phyloP scores from a whole-genome alignment of 768 basidiomycete genomes.

The Hygrophorus pudorinus region DNA sequence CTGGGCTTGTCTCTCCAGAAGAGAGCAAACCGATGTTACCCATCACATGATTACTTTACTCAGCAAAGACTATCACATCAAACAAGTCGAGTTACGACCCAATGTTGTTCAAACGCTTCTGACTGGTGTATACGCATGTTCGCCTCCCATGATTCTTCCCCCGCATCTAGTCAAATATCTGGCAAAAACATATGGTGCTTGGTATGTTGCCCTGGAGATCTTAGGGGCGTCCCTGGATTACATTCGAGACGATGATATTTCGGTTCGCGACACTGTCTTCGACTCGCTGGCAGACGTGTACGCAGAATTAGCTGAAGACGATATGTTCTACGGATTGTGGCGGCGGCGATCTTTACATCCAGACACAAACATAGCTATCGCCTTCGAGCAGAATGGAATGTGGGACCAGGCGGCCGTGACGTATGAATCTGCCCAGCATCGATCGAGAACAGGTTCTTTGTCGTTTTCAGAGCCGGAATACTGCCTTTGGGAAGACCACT shows the following conservation, averaged over 20 bases:
- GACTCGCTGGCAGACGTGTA: conserved; percentile 94
- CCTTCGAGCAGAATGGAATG: conserved; percentile 94
- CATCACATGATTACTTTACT: conserved; percentile 84
- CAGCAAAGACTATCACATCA: conserved; percentile 88
- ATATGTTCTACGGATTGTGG: conserved; percentile 96
- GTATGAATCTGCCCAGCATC: conserved; percentile 86
- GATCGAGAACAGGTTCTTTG: conserved; percentile 69
- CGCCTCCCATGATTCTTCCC: conserved; percentile 79
- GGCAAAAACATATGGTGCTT: conserved; percentile 92
- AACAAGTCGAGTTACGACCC: conserved; percentile 80
- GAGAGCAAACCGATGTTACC: conserved; percentile 83
- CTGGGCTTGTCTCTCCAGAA: conserved; percentile 77
- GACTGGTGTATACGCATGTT: conserved; percentile 74
- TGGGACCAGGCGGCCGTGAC: conserved; percentile 87
- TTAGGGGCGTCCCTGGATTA: conserved; percentile 72
- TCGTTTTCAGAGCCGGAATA: conserved; percentile 94
- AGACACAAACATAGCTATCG: conserved; percentile 82
- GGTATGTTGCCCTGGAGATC: conserved; percentile 85
- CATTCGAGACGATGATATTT: conserved; percentile 70
- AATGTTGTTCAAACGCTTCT: conserved; percentile 91
- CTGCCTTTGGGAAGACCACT: conserved; percentile 99
- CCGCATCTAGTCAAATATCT: conserved; percentile 95
- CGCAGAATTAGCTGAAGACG: conserved; percentile 92
- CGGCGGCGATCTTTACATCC: conserved; percentile 77
- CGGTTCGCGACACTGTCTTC: conserved; percentile 70